Evolutionary conservation across 2,329 filamentous ascomycete genomes (phyloP).

Genomic region (Aureobasidium mangrovei): DNA sequence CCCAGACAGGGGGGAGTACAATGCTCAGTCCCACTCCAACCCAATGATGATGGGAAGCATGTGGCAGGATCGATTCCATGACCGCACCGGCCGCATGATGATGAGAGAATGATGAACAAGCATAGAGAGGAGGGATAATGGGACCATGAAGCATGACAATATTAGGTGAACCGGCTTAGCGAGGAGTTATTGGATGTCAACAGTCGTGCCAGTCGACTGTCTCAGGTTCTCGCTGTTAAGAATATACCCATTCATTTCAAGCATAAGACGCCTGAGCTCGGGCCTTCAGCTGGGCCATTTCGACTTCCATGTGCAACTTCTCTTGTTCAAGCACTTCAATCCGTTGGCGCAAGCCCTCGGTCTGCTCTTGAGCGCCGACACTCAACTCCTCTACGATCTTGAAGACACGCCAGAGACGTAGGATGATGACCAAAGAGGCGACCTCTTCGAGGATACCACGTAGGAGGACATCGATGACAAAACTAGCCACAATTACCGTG

Average conservation of each 20-base stretch:
- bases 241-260: background rate
- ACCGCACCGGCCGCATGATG: background rate
- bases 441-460: constrained; percentile 54
- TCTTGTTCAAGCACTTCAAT: constrained; percentile 46
- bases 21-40: background rate
- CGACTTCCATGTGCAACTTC: constrained; percentile 23
- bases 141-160: background rate
- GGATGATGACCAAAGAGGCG: constrained; percentile 55
- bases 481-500: constrained; percentile 52
- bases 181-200: background rate
- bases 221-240: background rate
- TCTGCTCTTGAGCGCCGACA: constrained; percentile 53
- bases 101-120: background rate
- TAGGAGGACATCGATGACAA: constrained; percentile 53
- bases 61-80: background rate
- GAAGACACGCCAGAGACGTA: constrained; percentile 60
- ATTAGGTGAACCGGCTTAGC: constrained; percentile 1
- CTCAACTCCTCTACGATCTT: constrained; percentile 63
- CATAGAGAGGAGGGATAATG: background rate
- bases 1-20: background rate
- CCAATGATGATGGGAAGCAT: background rate
- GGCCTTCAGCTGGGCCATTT: background rate
- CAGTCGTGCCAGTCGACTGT: background rate
- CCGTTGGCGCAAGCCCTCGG: constrained; percentile 47
- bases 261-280: background rate